Conservation (phyloP, 2,329 filamentous ascomycete genomes). For the Pyricularia pennisetigena region DNA sequence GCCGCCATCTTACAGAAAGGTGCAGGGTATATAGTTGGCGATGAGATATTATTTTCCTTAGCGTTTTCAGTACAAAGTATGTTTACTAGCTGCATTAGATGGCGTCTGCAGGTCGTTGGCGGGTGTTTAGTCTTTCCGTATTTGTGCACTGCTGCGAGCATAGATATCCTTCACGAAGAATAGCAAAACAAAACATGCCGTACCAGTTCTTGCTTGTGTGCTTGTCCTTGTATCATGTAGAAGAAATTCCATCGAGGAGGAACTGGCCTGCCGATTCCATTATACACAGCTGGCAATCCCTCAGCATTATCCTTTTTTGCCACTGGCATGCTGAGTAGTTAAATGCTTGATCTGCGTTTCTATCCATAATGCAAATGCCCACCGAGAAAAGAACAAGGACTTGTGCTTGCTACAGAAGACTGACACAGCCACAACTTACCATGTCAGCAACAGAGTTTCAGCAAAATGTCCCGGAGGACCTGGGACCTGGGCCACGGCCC, state of each 20-base stretch:
- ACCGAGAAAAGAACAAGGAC: too few relatives aligned
- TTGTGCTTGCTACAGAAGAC: too few relatives aligned
- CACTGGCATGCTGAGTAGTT: neutral
- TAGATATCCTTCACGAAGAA: neutral
- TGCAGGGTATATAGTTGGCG: slow-evolving; percentile 52
- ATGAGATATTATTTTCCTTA: slow-evolving; percentile 3
- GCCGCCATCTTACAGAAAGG: slow-evolving; percentile 91
- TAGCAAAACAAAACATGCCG: neutral
- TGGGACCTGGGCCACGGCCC: neutral
- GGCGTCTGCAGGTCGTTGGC: neutral
- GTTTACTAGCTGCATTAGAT: neutral
- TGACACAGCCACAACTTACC: neutral
- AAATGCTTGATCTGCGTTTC: too few relatives aligned
- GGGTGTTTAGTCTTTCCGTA: neutral
- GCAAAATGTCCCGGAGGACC: neutral
- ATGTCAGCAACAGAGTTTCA: neutral
- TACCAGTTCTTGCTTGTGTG: neutral
- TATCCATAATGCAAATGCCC: neutral
- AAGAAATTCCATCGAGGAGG: neutral
- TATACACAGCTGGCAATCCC: slow-evolving; percentile 2
- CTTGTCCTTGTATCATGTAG: neutral
- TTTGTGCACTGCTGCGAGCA: neutral
- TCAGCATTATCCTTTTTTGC: neutral
- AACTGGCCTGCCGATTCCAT: slow-evolving; percentile 6
- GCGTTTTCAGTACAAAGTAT: neutral